A percentile compares a stretch with the other conserved stretches of the same genome.
phyloP scores from a whole-genome alignment of 441 rosid species.

The Syzygium syzygioides region DNA sequence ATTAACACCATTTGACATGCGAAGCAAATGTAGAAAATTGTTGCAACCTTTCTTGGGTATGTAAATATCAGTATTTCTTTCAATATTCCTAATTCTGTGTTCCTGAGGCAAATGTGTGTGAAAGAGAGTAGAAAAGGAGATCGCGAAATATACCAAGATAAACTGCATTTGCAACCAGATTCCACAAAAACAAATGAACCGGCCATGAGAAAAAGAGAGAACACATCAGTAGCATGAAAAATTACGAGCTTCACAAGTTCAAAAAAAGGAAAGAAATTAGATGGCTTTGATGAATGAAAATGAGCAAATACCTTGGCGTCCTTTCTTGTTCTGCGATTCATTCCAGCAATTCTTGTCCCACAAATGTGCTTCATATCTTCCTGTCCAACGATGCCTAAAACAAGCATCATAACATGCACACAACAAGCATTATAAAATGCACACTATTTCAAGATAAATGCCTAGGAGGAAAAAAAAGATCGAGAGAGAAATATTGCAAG shows the following conservation, averaged over 20 bases:
- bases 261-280: not conserved
- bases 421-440: not conserved
- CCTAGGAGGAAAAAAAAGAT: not conserved
- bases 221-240: not conserved
- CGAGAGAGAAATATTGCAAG: not conserved
- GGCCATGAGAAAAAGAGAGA: not conserved
- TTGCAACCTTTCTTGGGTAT: not conserved
- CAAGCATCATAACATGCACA: not conserved
- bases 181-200: not conserved
- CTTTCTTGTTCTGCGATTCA: conserved; percentile 1
- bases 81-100: not conserved
- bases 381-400: conserved; percentile 1
- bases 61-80: not conserved
- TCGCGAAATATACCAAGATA: conserved; percentile 36
- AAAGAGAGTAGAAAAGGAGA: not conserved
- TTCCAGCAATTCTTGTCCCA: conserved; percentile 4
- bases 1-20: not conserved
- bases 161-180: conserved; percentile 26
- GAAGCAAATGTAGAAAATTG: not conserved
- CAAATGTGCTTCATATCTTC: conserved; percentile 2
- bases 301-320: not conserved
- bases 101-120: not conserved
- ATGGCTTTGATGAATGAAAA: not conserved
- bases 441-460: not conserved
- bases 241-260: not conserved